Evolutionary conservation across 345 rosid genomes (phyloP), one percentile per base, ranked within the genome.

Genomic region (Trapa incisa): DNA sequence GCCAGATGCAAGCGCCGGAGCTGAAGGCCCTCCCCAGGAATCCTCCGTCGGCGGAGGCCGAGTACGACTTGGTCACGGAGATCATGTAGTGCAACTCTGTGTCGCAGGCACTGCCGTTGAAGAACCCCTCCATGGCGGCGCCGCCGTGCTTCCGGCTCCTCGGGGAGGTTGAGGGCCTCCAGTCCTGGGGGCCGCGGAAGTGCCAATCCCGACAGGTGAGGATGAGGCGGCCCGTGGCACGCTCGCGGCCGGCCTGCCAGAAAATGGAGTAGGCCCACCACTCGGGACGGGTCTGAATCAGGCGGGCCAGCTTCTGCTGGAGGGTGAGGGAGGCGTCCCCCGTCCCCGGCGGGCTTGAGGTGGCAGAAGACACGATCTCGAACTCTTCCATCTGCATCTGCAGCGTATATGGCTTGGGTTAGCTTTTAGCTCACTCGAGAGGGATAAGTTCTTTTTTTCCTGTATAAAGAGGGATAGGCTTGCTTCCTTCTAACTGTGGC

Each of bases 261-360:
- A 84, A 82, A 48, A 86, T 84, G 53, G 92, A 73, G 66, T 87
- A 87, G 13, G 76, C 73, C 91, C 91, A 86, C 80, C 81, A 71
- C 65, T 78, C 81, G 0, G 85, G 82, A 14, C 74, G 75, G 71
- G 57, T 76, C 67, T 79, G 81, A 65, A 82, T 66, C 61, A 86
- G 52, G 76, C 71, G 62, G 39, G 76, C 81, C 43, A 86, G 86
- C 37, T 81, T 77, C n/a, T 82, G 84, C 65, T 84, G 84, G 68
- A 80, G 74, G 6, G 83, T 62, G 10, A 71, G 72, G 6, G 73
- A 45, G 58, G 78, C n/a, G 58, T 76, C 32, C 41, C 70, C 77
- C 2, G 45, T 39, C 50, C 68, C 29, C 3, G 68, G 70, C 6
- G 79, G 78, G 69, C 79, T 68, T 0, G 79, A 66, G 54, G 85